Evolutionary conservation across 2,329 filamentous ascomycete genomes (phyloP), one percentile per base, ranked within the genome.

Genomic region (Ambrosiella xylebori): DNA sequence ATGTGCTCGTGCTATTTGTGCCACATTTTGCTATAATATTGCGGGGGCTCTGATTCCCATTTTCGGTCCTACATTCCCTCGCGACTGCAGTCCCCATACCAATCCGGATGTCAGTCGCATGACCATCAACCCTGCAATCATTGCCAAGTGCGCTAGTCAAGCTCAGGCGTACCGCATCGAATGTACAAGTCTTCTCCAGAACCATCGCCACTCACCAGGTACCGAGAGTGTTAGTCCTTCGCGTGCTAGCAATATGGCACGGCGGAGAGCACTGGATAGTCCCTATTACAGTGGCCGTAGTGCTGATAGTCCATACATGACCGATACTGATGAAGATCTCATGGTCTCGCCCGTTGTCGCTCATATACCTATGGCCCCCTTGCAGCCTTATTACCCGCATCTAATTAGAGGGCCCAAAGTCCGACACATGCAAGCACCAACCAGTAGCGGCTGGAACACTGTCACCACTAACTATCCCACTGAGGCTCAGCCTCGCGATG

Each of bases 11-110:
- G 89, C 88, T 9, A 74, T 98, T 56, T 94, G 90, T 65, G 80
- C 87, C 3, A 96, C 87, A 0, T 97, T 97, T 68, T 97, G 91
- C 71, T 82, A 84, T 68, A 73, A 79, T 40, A 94, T 98, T 61
- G 84, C 91, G 12, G 84, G 84, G 59, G 90, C 86, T 0, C 73
- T 98, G 57, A 93, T 93, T 7, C 93, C 93, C 4, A 76, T 98
- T 61, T 98, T 98, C 68, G 93, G 93, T 0, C 78, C 82, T 11
- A 77, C 81, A 45, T 98, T 98, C 67, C 83, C 88, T 1, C 74
- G 75, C 2, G 71, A 81, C 51, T 98, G 93, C 68, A 71, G 84
- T 12, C 75, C 71, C 0, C 81, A 82, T 1, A 74, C 78, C n/a
- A 74, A 82, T 40, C 71, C 78, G n/a, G 75, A 76, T 12, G 88